Percentiles rank a stretch among this genome's conserved stretches.
Evolutionary conservation across 2,329 filamentous ascomycete genomes (phyloP).

Genomic region (Berkeleyomyces rouxiae): DNA sequence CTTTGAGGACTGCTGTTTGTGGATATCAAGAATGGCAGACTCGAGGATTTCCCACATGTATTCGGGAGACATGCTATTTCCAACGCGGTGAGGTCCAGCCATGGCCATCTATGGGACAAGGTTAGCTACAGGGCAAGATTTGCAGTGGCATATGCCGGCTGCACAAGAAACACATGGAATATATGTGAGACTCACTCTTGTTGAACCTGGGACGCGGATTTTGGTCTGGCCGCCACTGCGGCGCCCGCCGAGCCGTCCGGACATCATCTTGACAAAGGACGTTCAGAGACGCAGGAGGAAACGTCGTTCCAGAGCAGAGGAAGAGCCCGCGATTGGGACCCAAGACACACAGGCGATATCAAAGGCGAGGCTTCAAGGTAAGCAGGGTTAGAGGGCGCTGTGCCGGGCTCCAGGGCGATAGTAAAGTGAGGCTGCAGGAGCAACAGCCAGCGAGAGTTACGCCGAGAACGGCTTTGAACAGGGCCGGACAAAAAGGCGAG

Average conservation of each 20-base stretch:
- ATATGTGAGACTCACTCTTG: constrained; percentile 1
- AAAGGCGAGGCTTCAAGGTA: too few species aligned
- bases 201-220: constrained; percentile 6
- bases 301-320: background rate
- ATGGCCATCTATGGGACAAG: background rate
- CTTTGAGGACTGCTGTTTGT: constrained; percentile 74
- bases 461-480: too few species aligned
- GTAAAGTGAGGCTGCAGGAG: too few species aligned
- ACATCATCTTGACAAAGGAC: constrained; percentile 9
- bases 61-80: background rate
- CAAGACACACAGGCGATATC: background rate
- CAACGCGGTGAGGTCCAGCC: background rate
- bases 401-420: too few species aligned
- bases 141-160: background rate
- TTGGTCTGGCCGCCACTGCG: constrained; percentile 2
- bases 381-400: too few species aligned
- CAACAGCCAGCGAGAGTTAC: too few species aligned
- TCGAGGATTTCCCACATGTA: constrained; percentile 53
- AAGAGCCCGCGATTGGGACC: background rate
- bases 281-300: background rate
- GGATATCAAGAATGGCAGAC: constrained; percentile 69
- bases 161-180: background rate
- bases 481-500: too few species aligned
- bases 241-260: constrained; percentile 7
- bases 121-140: background rate